Evolutionary conservation across 371 early-diverging fungal species (phyloP).

Genomic region (Rhizopus sp.): DNA sequence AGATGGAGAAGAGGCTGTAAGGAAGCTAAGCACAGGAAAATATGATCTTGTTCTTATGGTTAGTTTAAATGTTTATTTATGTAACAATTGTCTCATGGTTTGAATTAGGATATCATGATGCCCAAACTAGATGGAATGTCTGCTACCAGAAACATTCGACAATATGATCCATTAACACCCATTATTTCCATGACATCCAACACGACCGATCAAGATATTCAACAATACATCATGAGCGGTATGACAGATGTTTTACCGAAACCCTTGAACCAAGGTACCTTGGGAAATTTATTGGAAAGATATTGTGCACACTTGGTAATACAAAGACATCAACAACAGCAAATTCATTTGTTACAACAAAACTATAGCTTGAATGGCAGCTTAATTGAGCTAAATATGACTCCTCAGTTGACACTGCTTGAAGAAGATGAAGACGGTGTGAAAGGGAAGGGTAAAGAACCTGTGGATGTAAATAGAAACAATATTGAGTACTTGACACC

Average conservation of each 20-base stretch:
- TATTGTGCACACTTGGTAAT: slow-evolving; percentile 62
- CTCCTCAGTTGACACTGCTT: slow-evolving; percentile 19
- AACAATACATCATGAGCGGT: slow-evolving; percentile 68
- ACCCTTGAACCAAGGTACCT: slow-evolving; percentile 62
- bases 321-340: slow-evolving; percentile 27
- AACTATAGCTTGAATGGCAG: slow-evolving; percentile 20
- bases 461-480: slow-evolving; percentile 5
- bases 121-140: slow-evolving; percentile 76
- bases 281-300: slow-evolving; percentile 61
- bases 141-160: slow-evolving; percentile 73
- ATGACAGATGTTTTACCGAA: slow-evolving; percentile 85
- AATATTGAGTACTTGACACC: not conserved
- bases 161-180: slow-evolving; percentile 71
- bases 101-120: slow-evolving; percentile 71
- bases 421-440: slow-evolving; percentile 14
- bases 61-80: slow-evolving; percentile 5
- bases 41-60: slow-evolving; percentile 83
- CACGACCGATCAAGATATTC: slow-evolving; percentile 63
- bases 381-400: slow-evolving; percentile 12
- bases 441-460: slow-evolving; percentile 11
- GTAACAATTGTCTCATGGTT: not conserved
- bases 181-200: slow-evolving; percentile 82
- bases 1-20: slow-evolving; percentile 75
- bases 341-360: slow-evolving; percentile 24
- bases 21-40: slow-evolving; percentile 56